Conservation (phyloP, 352 stramenopile species). For the Pythium oligandrum region DNA sequence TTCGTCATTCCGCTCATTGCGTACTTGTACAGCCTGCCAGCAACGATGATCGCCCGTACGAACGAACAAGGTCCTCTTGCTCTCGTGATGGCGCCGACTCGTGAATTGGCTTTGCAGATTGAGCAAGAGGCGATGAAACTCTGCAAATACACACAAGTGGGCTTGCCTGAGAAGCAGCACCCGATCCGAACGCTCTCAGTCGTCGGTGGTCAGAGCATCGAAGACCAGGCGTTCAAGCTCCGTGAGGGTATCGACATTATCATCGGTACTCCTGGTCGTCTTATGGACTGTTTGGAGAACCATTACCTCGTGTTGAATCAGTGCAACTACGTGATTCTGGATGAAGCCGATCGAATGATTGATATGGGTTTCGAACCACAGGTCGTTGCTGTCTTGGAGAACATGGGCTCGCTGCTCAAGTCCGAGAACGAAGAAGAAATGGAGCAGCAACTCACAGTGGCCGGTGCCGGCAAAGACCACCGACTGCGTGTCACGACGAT, state of each 20-base stretch:
- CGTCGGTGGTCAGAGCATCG: constrained; percentile 94
- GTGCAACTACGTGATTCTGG: constrained; percentile 98
- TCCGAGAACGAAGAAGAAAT: constrained; percentile 95
- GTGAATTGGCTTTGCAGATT: constrained; percentile 98
- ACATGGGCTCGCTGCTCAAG: constrained; percentile 96
- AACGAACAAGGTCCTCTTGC: constrained; percentile 94
- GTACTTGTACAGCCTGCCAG: constrained; percentile 92
- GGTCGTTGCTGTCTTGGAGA: constrained; percentile 95
- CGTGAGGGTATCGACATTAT: constrained; percentile 97
- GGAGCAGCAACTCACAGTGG: constrained; percentile 89
- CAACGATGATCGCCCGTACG: constrained; percentile 77
- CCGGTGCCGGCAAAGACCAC: constrained; percentile 47
- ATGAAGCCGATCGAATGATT: constrained; percentile 99
- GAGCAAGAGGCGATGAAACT: constrained; percentile 94
- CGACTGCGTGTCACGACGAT: constrained; percentile 91
- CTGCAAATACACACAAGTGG: constrained; percentile 82
- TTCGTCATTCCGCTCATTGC: constrained; percentile 98
- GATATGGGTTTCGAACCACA: constrained; percentile 97
- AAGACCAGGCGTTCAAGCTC: constrained; percentile 95
- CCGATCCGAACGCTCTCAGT: constrained; percentile 82
- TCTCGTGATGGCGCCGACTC: constrained; percentile 98
- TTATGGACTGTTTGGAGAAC: constrained; percentile 97
- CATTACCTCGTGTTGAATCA: constrained; percentile 98
- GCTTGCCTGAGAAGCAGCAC: constrained; percentile 43
- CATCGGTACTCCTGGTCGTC: constrained; percentile 96